These are phyloP conservation scores for Asterochloris sp. DNA, from an alignment of 139 green algal genomes.

Conservation along the genomic window DNA sequence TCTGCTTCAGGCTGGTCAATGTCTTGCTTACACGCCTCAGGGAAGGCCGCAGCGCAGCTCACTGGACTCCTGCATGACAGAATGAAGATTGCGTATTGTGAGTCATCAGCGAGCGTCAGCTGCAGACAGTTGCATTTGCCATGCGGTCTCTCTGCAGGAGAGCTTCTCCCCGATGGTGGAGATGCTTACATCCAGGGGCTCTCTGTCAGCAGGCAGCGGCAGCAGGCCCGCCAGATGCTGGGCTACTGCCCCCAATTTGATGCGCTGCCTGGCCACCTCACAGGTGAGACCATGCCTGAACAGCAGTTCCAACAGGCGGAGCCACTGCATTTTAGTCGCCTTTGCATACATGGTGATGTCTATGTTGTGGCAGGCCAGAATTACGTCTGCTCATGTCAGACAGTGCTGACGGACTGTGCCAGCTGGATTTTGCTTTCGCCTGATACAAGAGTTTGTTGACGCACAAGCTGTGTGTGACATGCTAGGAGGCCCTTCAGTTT, in stretches of 20 bases:
- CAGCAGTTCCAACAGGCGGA: neutral
- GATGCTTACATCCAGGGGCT: slow-evolving; percentile 52
- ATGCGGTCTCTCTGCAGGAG: slow-evolving; percentile 28
- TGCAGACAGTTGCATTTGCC: neutral
- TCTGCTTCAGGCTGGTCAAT: too few species aligned
- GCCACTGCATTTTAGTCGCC: too few species aligned
- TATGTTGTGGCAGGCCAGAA: neutral
- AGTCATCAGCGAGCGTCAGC: too few species aligned
- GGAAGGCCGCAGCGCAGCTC: too few species aligned
- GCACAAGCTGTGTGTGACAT: too few species aligned
- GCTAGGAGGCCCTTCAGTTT: too few species aligned
- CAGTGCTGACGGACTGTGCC: slow-evolving; percentile 16
- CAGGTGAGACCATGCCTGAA: neutral
- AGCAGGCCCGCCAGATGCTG: slow-evolving; percentile 41
- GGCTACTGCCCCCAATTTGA: slow-evolving; percentile 78
- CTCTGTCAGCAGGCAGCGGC: slow-evolving; percentile 39
- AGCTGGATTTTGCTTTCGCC: neutral
- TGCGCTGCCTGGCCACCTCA: slow-evolving; percentile 36
- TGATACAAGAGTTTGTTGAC: too few species aligned
- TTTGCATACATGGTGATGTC: neutral
- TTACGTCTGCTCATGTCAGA: neutral
- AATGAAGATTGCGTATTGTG: too few species aligned
- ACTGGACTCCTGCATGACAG: too few species aligned
- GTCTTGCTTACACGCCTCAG: too few species aligned
- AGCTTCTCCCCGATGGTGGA: slow-evolving; percentile 22